Base-by-base conservation (phyloP, 805 yeast genomes). In the Kluyveromyces starmeri region DNA sequence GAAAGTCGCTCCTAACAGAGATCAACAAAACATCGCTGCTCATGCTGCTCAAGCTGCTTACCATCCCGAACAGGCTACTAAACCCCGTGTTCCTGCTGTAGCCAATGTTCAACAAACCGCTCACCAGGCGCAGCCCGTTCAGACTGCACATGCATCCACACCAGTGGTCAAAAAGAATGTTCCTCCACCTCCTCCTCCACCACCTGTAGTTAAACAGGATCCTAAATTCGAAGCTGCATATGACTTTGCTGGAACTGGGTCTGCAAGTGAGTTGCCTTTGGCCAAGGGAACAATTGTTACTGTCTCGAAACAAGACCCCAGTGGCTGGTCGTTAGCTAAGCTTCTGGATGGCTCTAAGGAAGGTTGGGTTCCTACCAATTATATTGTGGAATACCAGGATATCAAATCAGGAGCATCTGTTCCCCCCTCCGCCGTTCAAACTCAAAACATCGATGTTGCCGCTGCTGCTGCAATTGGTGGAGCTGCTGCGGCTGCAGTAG, bases 341-440 rank as follows among this genome's bases (percentile, higher is more conserved):
- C 67, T 75, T 21, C 55, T 79, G 41, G 88, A 81, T 50, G 92
- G 83, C 26, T 52, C 78, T 1, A 71, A 65, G 37, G 92, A 86
- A 55, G 99, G 99, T 4, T 92, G 98, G 98, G 89, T 92, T 9
- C 99, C 99, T 10, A 80, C 92, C 15, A 83, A 88, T n/a, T 92
- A 88, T 54, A 75, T 89, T 50, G 75, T 67, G 14, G 75, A 73
- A 40, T 74, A 79, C 23, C 58, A 64, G 0, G 58, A 54, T 10
- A 50, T 51, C 3, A 44, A 48, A 1, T 28, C 50, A 1, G 36
- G 50, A 7, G 35, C 53, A 1, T 44, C 62, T 2, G 54, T 66
- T 11, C 60, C 69, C 4, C 58, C 73, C 10, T 61, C 46, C 13
- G 55, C 68, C 10, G 44, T 41, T 29, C 35, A 44, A 11, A 42